Evolutionary conservation across 2,329 filamentous ascomycete genomes (phyloP), one percentile per base, ranked within the genome.

Genomic region (Phaeoacremonium minimum): DNA sequence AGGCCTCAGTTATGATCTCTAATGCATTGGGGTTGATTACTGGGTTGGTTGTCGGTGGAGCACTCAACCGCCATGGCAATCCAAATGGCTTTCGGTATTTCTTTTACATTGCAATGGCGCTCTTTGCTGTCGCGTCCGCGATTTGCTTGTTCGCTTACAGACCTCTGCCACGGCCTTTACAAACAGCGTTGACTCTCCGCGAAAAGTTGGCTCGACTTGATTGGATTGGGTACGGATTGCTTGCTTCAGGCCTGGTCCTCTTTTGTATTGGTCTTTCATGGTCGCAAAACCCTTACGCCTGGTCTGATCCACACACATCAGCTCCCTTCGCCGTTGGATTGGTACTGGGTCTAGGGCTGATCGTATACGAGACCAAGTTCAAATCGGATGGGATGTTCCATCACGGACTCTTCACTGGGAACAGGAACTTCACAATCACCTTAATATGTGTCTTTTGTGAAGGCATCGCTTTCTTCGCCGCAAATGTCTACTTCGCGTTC

Each of bases 401-500:
- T 39, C 61, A 67, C 39, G 56, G 51, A 2, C 52, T 66, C 2
- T 66, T 64, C 47, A 38, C 22, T 2, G 37, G 44, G 17, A 51
- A 55, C 36, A 51, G 60, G 22, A 65, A 64, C 44, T 66, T 64
- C 36, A 18, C 54, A 14, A 53, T 67, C 36, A 49, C 57, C 1
- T 38, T 60, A 3, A 30, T 56, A 7, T 61, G 56, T 28, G 50
- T 64, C 14, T 63, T 63, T 28, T 47, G 49, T 11, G 62, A 66
- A 35, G 62, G 62, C 12, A 34, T 64, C 1, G 54, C 53, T 12
- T 66, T 66, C 41, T 64, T 65, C 35, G 57, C 61, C 1, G 57
- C 55, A n/a, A 67, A 65, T 42, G 61, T 52, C 37, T 67, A 66
- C 46, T 66, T 66, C 28, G 54, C 60, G n/a, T 64, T 61, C 33